These are phyloP conservation scores for Croton laevigatus DNA, from an alignment of 441 rosid genomes.

Conservation along the genomic window DNA sequence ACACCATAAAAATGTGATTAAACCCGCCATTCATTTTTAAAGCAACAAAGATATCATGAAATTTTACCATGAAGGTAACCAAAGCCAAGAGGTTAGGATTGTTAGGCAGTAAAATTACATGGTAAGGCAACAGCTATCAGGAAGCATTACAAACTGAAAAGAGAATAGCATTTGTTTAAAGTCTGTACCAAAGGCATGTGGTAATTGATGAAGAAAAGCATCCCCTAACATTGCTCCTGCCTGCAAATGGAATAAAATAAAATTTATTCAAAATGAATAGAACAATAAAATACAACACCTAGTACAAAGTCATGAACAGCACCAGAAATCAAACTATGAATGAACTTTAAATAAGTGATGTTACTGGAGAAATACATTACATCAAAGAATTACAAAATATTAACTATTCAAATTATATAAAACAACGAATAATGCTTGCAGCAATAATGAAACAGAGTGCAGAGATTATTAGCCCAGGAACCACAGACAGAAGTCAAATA, in stretches of 20 bases:
- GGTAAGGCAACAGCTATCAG: background rate
- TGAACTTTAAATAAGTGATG: background rate
- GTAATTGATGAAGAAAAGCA: constrained; percentile 98
- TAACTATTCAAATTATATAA: background rate
- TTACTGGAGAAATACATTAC: background rate
- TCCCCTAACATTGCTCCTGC: constrained; percentile 99
- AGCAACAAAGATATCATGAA: background rate
- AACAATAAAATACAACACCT: constrained; percentile 10
- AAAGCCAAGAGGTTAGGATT: background rate
- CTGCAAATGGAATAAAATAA: constrained; percentile 36
- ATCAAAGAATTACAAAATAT: constrained; percentile 1
- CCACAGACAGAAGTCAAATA: background rate
- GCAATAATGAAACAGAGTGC: background rate
- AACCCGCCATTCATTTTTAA: background rate
- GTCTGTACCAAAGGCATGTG: constrained; percentile 93
- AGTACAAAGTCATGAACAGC: background rate
- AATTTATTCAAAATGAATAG: constrained; percentile 11
- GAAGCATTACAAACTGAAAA: constrained; percentile 1
- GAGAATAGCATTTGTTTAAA: constrained; percentile 11
- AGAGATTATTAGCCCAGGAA: background rate
- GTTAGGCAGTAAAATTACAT: background rate
- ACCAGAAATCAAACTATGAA: background rate
- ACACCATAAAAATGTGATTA: background rate
- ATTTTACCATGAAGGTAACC: background rate
- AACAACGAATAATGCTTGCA: background rate